These are phyloP conservation scores for Oryza longistaminata DNA, from an alignment of 176 grass and related monocot species.

Conservation along the genomic window DNA sequence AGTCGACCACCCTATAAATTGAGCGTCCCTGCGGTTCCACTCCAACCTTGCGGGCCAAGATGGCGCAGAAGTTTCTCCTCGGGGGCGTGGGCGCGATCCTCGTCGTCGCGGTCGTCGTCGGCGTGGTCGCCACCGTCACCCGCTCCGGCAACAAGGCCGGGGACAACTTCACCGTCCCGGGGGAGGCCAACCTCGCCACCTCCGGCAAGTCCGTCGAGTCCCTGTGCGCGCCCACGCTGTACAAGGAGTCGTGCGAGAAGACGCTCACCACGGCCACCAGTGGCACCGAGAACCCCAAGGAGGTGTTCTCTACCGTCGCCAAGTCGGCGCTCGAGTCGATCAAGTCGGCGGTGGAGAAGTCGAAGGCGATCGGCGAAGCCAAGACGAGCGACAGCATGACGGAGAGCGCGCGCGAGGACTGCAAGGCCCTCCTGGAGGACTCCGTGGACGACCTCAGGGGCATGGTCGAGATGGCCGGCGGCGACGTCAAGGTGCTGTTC, in stretches of 20 bases:
- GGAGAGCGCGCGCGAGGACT: conserved; percentile 54
- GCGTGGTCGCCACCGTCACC: conserved; percentile 53
- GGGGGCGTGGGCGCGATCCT: conserved; percentile 56
- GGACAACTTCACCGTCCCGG: conserved; percentile 40
- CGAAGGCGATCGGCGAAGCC: conserved; percentile 35
- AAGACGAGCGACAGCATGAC: conserved; percentile 45
- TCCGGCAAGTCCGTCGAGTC: conserved; percentile 58
- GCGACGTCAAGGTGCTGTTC: conserved; percentile 56
- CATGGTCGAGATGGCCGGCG: conserved; percentile 51
- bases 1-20: conserved; percentile 17
- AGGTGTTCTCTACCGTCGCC: conserved; percentile 49
- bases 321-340: conserved; percentile 48
- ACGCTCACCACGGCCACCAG: conserved; percentile 47
- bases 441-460: conserved; percentile 56
- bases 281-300: conserved; percentile 44
- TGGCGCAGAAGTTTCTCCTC: conserved; percentile 53
- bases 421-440: conserved; percentile 69
- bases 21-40: neutral
- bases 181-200: conserved; percentile 44
- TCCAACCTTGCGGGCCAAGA: conserved; percentile 34
- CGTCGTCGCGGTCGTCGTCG: conserved; percentile 60
- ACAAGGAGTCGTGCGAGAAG: conserved; percentile 75
- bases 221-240: conserved; percentile 64
- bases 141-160: conserved; percentile 43
- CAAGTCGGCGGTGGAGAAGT: conserved; percentile 19